Percentiles rank a stretch among this genome's conserved stretches.
phyloP scores from a whole-genome alignment of 1,284 basidiomycete genomes.

The Cutaneotrichosporon sp. region DNA sequence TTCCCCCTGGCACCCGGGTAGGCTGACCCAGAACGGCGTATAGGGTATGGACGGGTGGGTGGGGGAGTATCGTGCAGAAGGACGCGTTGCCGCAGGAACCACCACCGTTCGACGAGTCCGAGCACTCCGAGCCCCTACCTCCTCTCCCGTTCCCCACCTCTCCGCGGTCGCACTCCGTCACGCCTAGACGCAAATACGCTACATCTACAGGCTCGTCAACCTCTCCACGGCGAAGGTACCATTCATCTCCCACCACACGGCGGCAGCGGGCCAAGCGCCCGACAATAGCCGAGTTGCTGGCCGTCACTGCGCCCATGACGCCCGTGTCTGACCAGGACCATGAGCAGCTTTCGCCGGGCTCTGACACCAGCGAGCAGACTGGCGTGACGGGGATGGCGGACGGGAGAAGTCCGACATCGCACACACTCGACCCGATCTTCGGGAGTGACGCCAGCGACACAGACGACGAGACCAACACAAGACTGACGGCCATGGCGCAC shows the following conservation, averaged over 20 bases:
- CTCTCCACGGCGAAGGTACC: neutral
- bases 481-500: conserved; percentile 21
- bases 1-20: neutral
- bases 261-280: conserved; percentile 15
- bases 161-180: neutral
- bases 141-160: neutral
- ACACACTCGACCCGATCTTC: neutral
- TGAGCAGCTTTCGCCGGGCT: neutral
- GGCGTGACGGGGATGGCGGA: neutral
- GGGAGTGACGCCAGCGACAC: neutral
- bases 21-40: conserved; percentile 33
- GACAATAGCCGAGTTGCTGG: conserved; percentile 17
- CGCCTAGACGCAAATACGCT: neutral
- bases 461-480: conserved; percentile 11
- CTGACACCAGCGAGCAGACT: neutral
- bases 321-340: neutral
- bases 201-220: neutral
- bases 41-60: conserved; percentile 25
- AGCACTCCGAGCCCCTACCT: neutral
- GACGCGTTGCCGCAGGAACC: neutral
- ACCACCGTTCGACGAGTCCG: neutral
- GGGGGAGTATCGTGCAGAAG: conserved; percentile 3
- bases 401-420: neutral
- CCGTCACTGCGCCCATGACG: neutral
- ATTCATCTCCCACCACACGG: neutral